These are phyloP conservation scores for Fusarium concolor DNA, from an alignment of 2,329 filamentous ascomycete genomes.

Conservation along the genomic window DNA sequence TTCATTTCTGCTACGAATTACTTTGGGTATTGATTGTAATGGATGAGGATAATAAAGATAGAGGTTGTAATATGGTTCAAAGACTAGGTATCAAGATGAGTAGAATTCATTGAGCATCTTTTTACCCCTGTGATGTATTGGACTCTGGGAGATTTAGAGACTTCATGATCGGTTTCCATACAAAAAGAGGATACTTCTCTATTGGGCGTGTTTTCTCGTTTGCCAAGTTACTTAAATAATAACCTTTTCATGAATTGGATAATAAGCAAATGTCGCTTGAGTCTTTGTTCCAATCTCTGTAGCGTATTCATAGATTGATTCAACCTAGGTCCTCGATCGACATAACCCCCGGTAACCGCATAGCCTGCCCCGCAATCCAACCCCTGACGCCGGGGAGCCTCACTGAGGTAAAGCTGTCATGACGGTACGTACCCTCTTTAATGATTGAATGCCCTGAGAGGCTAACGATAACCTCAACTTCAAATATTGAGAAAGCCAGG, in stretches of 20 bases:
- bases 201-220: too few species aligned
- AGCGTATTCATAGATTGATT: not conserved
- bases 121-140: not conserved
- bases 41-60: constrained; percentile 8
- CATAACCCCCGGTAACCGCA: constrained; percentile 22
- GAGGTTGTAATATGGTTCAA: constrained; percentile 4
- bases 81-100: not conserved
- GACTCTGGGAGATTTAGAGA: not conserved
- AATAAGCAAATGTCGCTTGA: too few species aligned
- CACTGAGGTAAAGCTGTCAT: constrained; percentile 34
- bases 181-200: too few species aligned
- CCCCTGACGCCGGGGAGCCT: constrained; percentile 22
- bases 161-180: too few species aligned
- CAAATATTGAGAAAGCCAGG: constrained; percentile 19
- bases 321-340: constrained; percentile 9
- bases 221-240: too few species aligned
- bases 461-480: constrained; percentile 29
- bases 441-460: constrained; percentile 12
- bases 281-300: too few species aligned
- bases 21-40: constrained; percentile 18
- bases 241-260: too few species aligned
- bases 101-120: not conserved
- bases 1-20: constrained; percentile 1
- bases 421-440: constrained; percentile 41
- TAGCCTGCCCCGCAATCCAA: constrained; percentile 27